Evolutionary conservation across 2,329 filamentous ascomycete genomes (phyloP), one percentile per base, ranked within the genome.

Genomic region (Acarospora socialis): DNA sequence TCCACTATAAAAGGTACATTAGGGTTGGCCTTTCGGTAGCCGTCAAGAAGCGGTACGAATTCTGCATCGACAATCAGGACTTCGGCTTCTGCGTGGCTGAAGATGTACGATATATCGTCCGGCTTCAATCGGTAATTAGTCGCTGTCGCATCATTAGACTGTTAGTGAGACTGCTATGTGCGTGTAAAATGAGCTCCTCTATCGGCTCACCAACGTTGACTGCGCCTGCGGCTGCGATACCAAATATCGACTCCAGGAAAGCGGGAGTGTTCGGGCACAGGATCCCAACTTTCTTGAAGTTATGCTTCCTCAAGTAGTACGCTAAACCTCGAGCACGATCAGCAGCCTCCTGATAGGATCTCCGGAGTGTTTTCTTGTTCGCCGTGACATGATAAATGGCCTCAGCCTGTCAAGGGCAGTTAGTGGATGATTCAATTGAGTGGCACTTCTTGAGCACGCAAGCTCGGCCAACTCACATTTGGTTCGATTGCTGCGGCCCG

Each of bases 241-340:
- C 90, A 49, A 82, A 98, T 39, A 93, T 81, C 5, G 75, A 71
- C 57, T 95, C 87, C 17, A 98, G 64, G 47, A 95, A 95, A 0
- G 86, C 86, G 0, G 90, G 90, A 1, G 90, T 98, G 52, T 98
- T 98, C 3, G 90, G 81, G 6, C 75, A 77, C 7, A 98, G 64
- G 28, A 98, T 77, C 5, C 90, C 90, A 4, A 95, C 79, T 37
- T 81, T 69, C 47, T 73, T 77, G 48, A 73, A 74, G 4, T 70
- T 67, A 49, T 81, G 72, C 53, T 81, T 81, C 44, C 70, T 70
- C 35, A 98, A 53, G 52, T 79, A 95, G 57, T 92, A 95, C 9
- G 84, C 86, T 12, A 98, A 61, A 1, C 87, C 90, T 24, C 81
- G 64, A 3, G 86, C 81, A 25, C 90, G 81, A 49, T 93, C 81